Percentiles rank a stretch among this genome's conserved stretches.
phyloP scores from a whole-genome alignment of 2,329 filamentous ascomycete species.

The Cadophora gregata region DNA sequence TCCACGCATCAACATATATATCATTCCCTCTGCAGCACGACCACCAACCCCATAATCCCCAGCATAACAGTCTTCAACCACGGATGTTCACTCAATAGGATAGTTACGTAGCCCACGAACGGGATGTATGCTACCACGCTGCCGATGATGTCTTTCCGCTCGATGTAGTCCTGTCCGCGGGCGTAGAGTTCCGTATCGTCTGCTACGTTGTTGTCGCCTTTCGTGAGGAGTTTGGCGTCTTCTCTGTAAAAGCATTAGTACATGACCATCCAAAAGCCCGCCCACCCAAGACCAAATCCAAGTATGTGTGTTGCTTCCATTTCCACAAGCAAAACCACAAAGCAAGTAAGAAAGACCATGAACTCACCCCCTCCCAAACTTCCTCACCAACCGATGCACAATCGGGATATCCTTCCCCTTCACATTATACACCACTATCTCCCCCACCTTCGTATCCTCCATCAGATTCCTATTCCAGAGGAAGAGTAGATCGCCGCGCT shows the following conservation, averaged over 20 bases:
- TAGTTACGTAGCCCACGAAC: constrained; percentile 96
- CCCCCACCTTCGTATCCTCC: constrained; percentile 68
- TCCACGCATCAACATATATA: neutral
- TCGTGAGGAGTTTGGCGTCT: constrained; percentile 81
- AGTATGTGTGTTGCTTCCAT: too few relatives aligned
- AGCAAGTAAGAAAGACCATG: constrained; percentile 8
- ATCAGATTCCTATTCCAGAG: constrained; percentile 61
- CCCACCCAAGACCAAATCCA: too few relatives aligned
- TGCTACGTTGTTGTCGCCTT: constrained; percentile 94
- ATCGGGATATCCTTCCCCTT: constrained; percentile 94
- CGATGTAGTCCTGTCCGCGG: constrained; percentile 82
- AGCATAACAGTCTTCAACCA: constrained; percentile 97
- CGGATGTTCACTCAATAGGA: constrained; percentile 91
- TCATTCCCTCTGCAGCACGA: constrained; percentile 88
- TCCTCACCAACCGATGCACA: constrained; percentile 88
- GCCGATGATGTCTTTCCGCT: constrained; percentile 88
- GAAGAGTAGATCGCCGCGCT: constrained; percentile 63
- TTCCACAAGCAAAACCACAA: neutral
- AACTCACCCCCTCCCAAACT: constrained; percentile 64
- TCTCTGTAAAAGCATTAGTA: constrained; percentile 47
- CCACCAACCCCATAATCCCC: constrained; percentile 92
- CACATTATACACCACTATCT: constrained; percentile 79
- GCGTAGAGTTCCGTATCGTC: constrained; percentile 95
- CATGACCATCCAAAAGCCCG: too few relatives aligned
- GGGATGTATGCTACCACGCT: constrained; percentile 92